Evolutionary conservation across 108 stramenopile genomes (phyloP), one percentile per base, ranked within the genome.

Genomic region (Skeletonema potamos): DNA sequence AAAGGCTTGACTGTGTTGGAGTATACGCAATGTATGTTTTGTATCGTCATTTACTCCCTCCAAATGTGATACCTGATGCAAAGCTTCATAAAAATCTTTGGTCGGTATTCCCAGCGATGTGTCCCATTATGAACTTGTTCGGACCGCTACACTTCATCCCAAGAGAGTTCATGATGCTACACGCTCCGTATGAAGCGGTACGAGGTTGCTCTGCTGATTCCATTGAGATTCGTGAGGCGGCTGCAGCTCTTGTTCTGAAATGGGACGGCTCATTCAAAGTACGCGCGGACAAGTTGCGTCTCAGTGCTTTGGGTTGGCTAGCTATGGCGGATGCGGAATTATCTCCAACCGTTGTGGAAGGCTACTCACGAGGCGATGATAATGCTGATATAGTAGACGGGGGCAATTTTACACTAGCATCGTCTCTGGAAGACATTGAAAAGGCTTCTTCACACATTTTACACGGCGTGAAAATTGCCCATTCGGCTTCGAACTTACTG

Each of bases 11-110:
- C 36, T 78, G 81, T 22, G 69, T 79, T 15, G 84, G 84, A 12
- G 69, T 82, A 1, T 85, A 85, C 63, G 84, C 72, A 22, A 34
- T 85, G 63, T 85, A 85, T 62, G 76, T 77, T 17, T 58, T 85
- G 54, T 85, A 85, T 55, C 36, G 84, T 2, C 66, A 69, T 22
- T 54, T 85, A 12, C 54, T 85, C 0, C 81, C 84, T 6, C 48
- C 77, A 2, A 78, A 82, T 39, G 28, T 66, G 15, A 56, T 79
- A 18, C 84, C 84, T 0, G 84, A 85, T 71, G 73, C 66, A 18
- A 85, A 77, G 30, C 62, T 85, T 4, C 81, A 81, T 69, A 77
- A 74, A 33, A 48, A 24, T 30, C 56, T 85, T 1, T 85, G 77
- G 73, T 64, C 64, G 0, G 55, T 74, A 3, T 74, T 79, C 22